These are phyloP conservation scores for Papilionanthe hybrid DNA, from an alignment of 116 monocot genomes.

Conservation along the genomic window DNA sequence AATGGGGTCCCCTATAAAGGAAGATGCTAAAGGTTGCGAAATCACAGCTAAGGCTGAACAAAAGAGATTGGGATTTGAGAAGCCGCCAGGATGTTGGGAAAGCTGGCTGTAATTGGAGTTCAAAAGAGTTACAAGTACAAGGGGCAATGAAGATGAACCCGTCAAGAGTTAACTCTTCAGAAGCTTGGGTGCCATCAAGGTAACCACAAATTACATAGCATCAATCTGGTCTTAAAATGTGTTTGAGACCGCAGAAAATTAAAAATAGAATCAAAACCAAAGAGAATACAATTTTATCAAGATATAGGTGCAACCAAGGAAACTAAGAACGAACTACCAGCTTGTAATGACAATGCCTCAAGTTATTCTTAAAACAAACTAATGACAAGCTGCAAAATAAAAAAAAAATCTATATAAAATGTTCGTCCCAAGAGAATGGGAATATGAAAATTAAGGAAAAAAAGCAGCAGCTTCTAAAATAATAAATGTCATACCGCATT, in stretches of 20 bases:
- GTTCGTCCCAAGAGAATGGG: not conserved
- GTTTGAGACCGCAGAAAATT: not conserved
- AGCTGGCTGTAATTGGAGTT: not conserved
- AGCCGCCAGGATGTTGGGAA: not conserved
- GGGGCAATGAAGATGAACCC: no score
- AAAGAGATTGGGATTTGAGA: conserved; percentile 1
- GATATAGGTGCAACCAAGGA: not conserved
- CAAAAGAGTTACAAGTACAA: not conserved
- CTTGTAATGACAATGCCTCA: not conserved
- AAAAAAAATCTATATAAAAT: not conserved
- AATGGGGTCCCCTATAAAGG: not conserved
- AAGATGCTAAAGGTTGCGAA: not conserved
- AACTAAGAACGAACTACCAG: not conserved
- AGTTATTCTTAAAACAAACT: not conserved
- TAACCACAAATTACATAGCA: not conserved
- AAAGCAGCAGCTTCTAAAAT: not conserved
- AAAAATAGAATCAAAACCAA: not conserved
- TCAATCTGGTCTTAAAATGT: not conserved
- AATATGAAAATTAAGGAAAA: not conserved
- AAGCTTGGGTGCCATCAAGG: not conserved
- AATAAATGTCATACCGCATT: conserved; percentile 41
- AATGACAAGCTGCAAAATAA: not conserved
- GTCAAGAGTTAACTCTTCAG: not conserved
- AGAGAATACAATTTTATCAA: not conserved
- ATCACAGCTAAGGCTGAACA: not conserved